These are phyloP conservation scores for Tetradesmus lagerheimii DNA, from an alignment of 139 green algal species.

Conservation along the genomic window DNA sequence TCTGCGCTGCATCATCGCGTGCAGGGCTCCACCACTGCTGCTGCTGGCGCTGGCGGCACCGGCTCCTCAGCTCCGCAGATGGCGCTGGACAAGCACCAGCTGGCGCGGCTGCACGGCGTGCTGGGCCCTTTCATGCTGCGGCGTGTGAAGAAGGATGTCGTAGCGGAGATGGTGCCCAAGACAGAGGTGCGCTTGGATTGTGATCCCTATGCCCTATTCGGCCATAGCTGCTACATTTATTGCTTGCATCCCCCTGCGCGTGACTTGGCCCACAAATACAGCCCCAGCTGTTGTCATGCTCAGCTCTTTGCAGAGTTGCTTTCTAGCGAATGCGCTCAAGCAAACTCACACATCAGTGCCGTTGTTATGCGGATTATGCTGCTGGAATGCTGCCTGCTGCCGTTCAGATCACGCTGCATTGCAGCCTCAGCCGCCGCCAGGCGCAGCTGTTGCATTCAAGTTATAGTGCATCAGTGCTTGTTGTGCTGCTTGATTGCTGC, in stretches of 20 bases:
- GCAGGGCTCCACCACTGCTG: neutral
- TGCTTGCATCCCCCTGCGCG: no score
- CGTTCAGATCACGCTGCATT: constrained; percentile 12
- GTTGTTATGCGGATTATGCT: no score
- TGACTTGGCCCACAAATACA: no score
- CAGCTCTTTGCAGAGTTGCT: no score
- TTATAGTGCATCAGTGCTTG: no score
- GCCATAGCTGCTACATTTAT: no score
- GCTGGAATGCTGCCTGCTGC: neutral
- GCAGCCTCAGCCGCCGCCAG: constrained; percentile 43
- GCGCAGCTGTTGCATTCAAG: constrained; percentile 36
- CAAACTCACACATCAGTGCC: no score
- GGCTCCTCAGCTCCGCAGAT: constrained; percentile 5
- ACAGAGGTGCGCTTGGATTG: neutral
- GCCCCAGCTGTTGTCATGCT: no score
- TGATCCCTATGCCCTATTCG: no score
- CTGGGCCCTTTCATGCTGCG: constrained; percentile 81
- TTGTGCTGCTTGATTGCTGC: neutral
- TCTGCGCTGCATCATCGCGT: constrained; percentile 51
- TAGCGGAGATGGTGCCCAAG: constrained; percentile 54
- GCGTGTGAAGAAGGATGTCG: constrained; percentile 79
- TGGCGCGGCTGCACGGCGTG: constrained; percentile 67
- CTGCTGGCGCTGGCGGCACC: constrained; percentile 21
- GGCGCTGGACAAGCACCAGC: constrained; percentile 60
- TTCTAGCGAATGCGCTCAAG: no score